phyloP scores from a whole-genome alignment of 768 basidiomycete genomes.

The Leccinum arenicola region DNA sequence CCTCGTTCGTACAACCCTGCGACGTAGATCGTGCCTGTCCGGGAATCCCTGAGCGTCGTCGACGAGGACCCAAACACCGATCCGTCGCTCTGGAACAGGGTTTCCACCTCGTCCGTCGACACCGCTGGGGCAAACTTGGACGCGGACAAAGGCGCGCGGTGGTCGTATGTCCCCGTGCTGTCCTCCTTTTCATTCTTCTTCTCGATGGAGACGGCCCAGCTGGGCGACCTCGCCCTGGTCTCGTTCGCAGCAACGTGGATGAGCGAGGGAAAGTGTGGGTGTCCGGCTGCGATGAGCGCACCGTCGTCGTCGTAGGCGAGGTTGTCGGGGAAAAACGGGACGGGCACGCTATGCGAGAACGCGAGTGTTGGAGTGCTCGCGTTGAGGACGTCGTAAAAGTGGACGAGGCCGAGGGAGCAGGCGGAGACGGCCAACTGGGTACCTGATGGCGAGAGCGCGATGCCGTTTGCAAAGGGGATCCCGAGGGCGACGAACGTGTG shows the following conservation, averaged over 20 bases:
- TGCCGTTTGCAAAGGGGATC: constrained; percentile 67
- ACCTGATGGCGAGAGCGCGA: constrained; percentile 54
- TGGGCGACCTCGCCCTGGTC: constrained; percentile 41
- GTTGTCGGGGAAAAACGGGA: constrained; percentile 67
- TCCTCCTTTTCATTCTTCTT: neutral
- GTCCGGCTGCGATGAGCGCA: constrained; percentile 58
- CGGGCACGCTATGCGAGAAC: constrained; percentile 35
- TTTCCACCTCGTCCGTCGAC: constrained; percentile 44
- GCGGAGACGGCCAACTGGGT: constrained; percentile 56
- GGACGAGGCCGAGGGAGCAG: constrained; percentile 45
- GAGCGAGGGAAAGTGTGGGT: constrained; percentile 60
- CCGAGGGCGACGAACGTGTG: constrained; percentile 42
- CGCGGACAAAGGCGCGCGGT: constrained; percentile 47
- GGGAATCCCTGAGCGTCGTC: constrained; percentile 50
- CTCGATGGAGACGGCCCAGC: constrained; percentile 55
- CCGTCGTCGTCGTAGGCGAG: constrained; percentile 48
- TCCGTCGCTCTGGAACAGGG: constrained; percentile 77
- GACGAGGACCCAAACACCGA: constrained; percentile 52
- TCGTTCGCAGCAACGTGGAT: constrained; percentile 43
- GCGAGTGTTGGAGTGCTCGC: constrained; percentile 40
- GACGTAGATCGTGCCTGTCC: constrained; percentile 49
- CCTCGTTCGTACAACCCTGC: constrained; percentile 60
- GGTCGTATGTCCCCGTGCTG: constrained; percentile 33
- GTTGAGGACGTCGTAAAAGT: constrained; percentile 48
- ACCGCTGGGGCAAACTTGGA: constrained; percentile 38